Evolutionary conservation across 108 stramenopile genomes (phyloP), one percentile per base, ranked within the genome.

Genomic region (Seminavis robusta): DNA sequence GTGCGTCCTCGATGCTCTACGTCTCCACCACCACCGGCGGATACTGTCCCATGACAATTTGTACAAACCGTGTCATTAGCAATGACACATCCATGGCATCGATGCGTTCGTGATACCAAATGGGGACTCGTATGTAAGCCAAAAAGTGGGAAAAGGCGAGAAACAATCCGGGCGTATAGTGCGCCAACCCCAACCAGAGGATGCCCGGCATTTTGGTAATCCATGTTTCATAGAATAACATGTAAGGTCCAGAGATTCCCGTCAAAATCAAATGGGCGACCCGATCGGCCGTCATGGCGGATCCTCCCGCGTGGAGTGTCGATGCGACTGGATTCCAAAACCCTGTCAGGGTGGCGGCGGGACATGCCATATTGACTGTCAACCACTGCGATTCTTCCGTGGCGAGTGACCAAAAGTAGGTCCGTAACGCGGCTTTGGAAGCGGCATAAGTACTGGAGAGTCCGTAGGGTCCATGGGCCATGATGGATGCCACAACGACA

Each of bases 391-490:
- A 30, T 21, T 67, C 66, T 49, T 75, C 74, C 10, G 52, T 44
- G 0, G 63, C 53, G 17, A 75, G 32, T 0, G 65, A 15, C 28
- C 27, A 40, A 66, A 75, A 75, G 59, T 71, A 75, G 4, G 56
- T 64, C 25, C 52, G 20, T 19, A 69, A 10, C 0, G 69, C 69
- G 36, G 69, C 69, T 36, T 75, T 75, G 39, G 43, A 52, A 16
- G 69, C 43, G 9, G 64, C 57, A 44, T 75, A 75, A 8, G 52
- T 42, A 7, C 56, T 36, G 33, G 55, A 59, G 52, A 75, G 33
- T 9, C 62, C 33, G 9, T 59, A 30, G 33, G 74, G 43, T 10
- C 69, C 69, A 20, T 58, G 47, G 44, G 64, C 69, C 50, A 56
- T 56, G 20, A 75, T 31, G 38, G 64, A 66, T 21, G 63, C 28